Evolutionary conservation across 306 rosid genomes (phyloP).

Genomic region (Prosopis cineraria): DNA sequence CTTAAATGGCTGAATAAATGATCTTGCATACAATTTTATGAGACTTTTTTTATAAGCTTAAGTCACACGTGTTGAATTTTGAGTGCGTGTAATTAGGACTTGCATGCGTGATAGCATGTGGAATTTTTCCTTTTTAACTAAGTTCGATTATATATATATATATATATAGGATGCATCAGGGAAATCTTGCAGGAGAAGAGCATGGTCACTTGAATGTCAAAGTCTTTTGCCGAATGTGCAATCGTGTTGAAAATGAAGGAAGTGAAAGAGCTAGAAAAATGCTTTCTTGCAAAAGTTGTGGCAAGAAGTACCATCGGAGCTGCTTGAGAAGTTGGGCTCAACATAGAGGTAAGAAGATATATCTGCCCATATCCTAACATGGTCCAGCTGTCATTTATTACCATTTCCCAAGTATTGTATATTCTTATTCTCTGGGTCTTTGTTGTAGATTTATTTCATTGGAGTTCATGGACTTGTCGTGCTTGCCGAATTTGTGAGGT

Average conservation of each 20-base stretch:
- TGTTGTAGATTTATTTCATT: constrained; percentile 33
- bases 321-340: constrained; percentile 94
- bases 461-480: constrained; percentile 37
- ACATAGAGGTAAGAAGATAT: constrained; percentile 69
- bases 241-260: constrained; percentile 83
- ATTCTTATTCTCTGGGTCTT: constrained; percentile 7
- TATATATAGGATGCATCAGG: constrained; percentile 63
- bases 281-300: constrained; percentile 94
- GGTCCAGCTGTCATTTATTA: not conserved
- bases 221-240: constrained; percentile 92
- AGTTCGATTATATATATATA: constrained; percentile 16
- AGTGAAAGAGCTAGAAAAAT: constrained; percentile 86
- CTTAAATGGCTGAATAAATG: not conserved
- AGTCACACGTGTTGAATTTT: not conserved
- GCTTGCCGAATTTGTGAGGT: constrained; percentile 32
- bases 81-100: not conserved
- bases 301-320: constrained; percentile 92
- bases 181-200: constrained; percentile 67
- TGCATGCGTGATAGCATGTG: not conserved
- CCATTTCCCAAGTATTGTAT: not conserved
- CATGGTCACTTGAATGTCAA: constrained; percentile 70
- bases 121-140: not conserved
- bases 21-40: not conserved
- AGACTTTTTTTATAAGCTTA: not conserved
- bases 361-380: not conserved